These are phyloP conservation scores for Dendrobium huoshanense DNA, from an alignment of 106 monocot species.

Conservation along the genomic window DNA sequence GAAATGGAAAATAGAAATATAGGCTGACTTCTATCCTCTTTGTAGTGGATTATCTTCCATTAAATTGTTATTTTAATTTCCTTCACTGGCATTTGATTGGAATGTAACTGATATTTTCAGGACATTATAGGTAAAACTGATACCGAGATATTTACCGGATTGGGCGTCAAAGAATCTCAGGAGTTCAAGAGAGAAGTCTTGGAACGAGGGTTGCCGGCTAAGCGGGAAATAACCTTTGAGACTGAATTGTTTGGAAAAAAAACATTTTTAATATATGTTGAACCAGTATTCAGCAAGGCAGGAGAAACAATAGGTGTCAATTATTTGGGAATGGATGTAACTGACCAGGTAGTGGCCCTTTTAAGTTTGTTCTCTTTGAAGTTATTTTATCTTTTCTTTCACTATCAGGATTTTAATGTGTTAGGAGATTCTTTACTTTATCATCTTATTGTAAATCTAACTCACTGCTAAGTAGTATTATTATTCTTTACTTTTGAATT, in stretches of 20 bases:
- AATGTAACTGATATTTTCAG: slow-evolving; percentile 30
- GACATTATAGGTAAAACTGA: slow-evolving; percentile 87
- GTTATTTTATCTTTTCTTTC: not conserved
- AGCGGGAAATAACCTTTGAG: slow-evolving; percentile 63
- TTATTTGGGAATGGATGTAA: slow-evolving; percentile 72
- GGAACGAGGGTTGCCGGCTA: slow-evolving; percentile 47
- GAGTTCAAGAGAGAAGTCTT: slow-evolving; percentile 63
- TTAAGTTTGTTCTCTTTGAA: not conserved
- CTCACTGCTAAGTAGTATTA: not conserved
- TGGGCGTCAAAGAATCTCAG: slow-evolving; percentile 52
- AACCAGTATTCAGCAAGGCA: slow-evolving; percentile 68
- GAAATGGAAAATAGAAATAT: not conserved
- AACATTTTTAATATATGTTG: slow-evolving; percentile 71
- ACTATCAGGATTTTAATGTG: not conserved
- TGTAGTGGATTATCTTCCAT: not conserved
- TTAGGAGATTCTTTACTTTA: not conserved
- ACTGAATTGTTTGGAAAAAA: slow-evolving; percentile 64
- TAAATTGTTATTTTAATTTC: not conserved
- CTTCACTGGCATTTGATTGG: slow-evolving; percentile 15
- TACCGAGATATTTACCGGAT: slow-evolving; percentile 56
- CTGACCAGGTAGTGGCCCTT: slow-evolving; percentile 48
- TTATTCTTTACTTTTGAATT: not conserved
- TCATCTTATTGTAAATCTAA: not conserved
- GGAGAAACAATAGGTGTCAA: slow-evolving; percentile 73
- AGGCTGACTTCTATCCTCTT: not conserved